These are phyloP conservation scores for Leccinum obscurum DNA, from an alignment of 768 basidiomycete species.

Conservation along the genomic window DNA sequence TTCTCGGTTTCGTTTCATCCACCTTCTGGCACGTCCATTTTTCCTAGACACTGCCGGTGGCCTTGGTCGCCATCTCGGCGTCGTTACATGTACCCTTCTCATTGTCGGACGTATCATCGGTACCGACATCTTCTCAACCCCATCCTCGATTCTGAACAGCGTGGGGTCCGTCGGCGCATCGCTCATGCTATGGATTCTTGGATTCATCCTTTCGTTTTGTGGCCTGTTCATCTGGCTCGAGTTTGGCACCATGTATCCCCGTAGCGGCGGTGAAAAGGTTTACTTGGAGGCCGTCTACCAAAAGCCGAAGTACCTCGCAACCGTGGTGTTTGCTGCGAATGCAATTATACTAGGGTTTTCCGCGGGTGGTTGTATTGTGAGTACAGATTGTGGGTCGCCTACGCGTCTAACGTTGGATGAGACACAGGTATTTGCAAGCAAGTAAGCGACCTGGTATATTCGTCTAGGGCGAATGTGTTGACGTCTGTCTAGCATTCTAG, in stretches of 20 bases:
- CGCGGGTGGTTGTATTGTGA: slow-evolving; percentile 47
- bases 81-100: slow-evolving; percentile 53
- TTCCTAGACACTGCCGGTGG: slow-evolving; percentile 49
- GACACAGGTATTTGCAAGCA: slow-evolving; percentile 34
- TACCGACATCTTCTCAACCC: slow-evolving; percentile 61
- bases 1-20: not conserved
- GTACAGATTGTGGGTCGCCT: slow-evolving; percentile 11
- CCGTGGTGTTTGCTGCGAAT: slow-evolving; percentile 48
- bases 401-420: not conserved
- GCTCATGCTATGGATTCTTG: slow-evolving; percentile 62
- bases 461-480: not conserved
- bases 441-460: slow-evolving; percentile 15
- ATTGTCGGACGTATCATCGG: slow-evolving; percentile 59
- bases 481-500: slow-evolving; percentile 42
- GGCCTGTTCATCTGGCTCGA: slow-evolving; percentile 65
- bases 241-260: slow-evolving; percentile 61
- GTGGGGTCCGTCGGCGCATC: slow-evolving; percentile 62
- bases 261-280: slow-evolving; percentile 63
- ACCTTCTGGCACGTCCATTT: not conserved
- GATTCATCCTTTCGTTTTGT: slow-evolving; percentile 56
- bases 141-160: slow-evolving; percentile 53
- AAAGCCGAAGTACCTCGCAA: slow-evolving; percentile 47
- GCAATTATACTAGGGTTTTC: slow-evolving; percentile 47
- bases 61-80: slow-evolving; percentile 55
- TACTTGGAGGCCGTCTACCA: slow-evolving; percentile 58